phyloP scores from a whole-genome alignment of 257 asterid species.

The Solanum paucissectum region DNA sequence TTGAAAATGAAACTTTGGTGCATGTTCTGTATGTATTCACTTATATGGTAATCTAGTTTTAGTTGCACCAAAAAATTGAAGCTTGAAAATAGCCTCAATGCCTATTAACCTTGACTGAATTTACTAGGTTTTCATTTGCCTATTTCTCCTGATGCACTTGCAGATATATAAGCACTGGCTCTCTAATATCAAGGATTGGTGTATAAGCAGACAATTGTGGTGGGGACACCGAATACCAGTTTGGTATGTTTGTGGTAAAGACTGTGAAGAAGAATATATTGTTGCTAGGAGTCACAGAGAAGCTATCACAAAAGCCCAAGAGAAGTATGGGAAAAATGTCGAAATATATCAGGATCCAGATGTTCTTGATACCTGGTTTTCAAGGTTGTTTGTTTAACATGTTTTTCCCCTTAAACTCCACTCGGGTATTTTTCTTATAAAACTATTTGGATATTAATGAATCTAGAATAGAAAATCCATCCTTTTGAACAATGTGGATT shows the following conservation, averaged over 20 bases:
- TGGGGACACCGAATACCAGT: constrained; percentile 99
- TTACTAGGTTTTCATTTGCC: not conserved
- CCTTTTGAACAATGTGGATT: not conserved
- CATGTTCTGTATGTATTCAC: not conserved
- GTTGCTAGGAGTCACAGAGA: constrained; percentile 83
- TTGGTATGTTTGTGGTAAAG: constrained; percentile 88
- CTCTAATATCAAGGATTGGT: constrained; percentile 97
- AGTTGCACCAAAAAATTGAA: not conserved
- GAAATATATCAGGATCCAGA: constrained; percentile 95
- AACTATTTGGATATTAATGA: not conserved
- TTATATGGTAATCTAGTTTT: not conserved
- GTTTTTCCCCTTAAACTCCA: not conserved
- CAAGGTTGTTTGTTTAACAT: constrained; percentile 46
- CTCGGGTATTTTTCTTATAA: not conserved
- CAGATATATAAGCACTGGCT: constrained; percentile 97
- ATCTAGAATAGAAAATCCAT: not conserved
- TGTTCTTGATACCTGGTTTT: constrained; percentile 99
- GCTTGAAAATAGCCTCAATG: not conserved
- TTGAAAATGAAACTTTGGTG: not conserved
- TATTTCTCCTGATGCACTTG: not conserved
- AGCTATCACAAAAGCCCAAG: constrained; percentile 69
- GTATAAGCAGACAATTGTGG: constrained; percentile 98
- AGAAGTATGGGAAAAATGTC: constrained; percentile 64
- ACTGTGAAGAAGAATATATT: constrained; percentile 75
- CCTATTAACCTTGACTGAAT: not conserved